Evolutionary conservation across 768 basidiomycete species (phyloP), one percentile per base, ranked within the genome.

Genomic region (Floccularia luteovirens): DNA sequence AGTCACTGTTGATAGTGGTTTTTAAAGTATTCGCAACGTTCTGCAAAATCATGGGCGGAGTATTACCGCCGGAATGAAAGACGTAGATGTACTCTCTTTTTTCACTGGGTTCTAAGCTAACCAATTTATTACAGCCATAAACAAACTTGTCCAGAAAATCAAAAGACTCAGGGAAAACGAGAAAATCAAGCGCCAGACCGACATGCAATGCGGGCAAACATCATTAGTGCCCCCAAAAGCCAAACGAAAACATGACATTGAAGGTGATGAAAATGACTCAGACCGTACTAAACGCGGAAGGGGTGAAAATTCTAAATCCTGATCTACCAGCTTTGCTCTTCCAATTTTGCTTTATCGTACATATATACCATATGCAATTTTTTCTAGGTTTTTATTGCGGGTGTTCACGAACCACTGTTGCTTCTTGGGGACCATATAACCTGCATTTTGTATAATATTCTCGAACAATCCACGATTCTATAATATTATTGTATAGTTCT

Each of bases 11-110:
- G 47, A 38, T 38, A 13, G 16, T 7, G 8, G 6, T 19, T 36
- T n/a, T 25, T 37, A 5, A 32, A 83, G 81, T 66, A 72, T 51
- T 64, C 71, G 17, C 72, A 72, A 50, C 64, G 82, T 44, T 63
- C 74, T 24, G 53, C 55, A 2, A 79, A 74, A 48, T 66, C 78
- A 5, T 84, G 81, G 81, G 66, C 60, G 14, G 77, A 81, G 51
- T 76, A 70, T 47, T 79, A 74, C 48, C 66, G 77, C 22, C 63
- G 60, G 43, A 60, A 77, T 44, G 71, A 77, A 53, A 36, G 53
- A 43, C 58, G 82, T 79, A 34, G n/a, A 8, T 17, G 60, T 14
- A 57, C 47, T n/a, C 12, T 10, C 13, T n/a, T 34, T 14, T 27
- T 12, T 17, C 30, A 11, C 23, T 43, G 14, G 7, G 20, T 33